phyloP scores from a whole-genome alignment of 2,329 filamentous ascomycete species.

The Epichloe scottii region DNA sequence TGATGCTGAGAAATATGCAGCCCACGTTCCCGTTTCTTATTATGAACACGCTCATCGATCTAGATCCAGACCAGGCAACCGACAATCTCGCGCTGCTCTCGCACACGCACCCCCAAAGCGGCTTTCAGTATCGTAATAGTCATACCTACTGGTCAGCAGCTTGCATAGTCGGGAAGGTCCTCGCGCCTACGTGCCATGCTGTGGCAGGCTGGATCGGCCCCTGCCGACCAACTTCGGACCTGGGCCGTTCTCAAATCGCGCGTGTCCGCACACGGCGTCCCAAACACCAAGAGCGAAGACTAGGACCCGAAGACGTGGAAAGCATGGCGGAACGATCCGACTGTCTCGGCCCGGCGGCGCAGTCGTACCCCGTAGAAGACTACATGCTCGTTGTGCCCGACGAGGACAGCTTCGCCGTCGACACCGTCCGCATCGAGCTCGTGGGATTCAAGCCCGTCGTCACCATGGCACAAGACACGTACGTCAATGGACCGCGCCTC shows the following conservation, averaged over 20 bases:
- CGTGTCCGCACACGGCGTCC: constrained; percentile 50
- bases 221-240: constrained; percentile 53
- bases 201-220: constrained; percentile 66
- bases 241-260: constrained; percentile 57
- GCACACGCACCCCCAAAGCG: constrained; percentile 54
- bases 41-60: constrained; percentile 67
- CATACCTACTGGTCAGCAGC: constrained; percentile 66
- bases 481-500: constrained; percentile 25
- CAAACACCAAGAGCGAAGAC: constrained; percentile 29
- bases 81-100: constrained; percentile 54
- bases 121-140: constrained; percentile 62
- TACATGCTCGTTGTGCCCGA: constrained; percentile 51
- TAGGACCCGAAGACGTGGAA: constrained; percentile 47
- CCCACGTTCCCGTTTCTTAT: constrained; percentile 58
- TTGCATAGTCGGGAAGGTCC: constrained; percentile 63
- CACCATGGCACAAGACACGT: constrained; percentile 13
- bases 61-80: constrained; percentile 55
- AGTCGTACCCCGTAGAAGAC: constrained; percentile 52
- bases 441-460: constrained; percentile 42
- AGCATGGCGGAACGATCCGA: constrained; percentile 57
- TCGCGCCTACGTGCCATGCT: constrained; percentile 58
- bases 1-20: constrained; percentile 16
- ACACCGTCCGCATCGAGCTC: constrained; percentile 58
- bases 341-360: constrained; percentile 51
- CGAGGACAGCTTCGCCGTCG: constrained; percentile 42